phyloP scores from a whole-genome alignment of 805 yeast species.

The Saturnispora hagleri region DNA sequence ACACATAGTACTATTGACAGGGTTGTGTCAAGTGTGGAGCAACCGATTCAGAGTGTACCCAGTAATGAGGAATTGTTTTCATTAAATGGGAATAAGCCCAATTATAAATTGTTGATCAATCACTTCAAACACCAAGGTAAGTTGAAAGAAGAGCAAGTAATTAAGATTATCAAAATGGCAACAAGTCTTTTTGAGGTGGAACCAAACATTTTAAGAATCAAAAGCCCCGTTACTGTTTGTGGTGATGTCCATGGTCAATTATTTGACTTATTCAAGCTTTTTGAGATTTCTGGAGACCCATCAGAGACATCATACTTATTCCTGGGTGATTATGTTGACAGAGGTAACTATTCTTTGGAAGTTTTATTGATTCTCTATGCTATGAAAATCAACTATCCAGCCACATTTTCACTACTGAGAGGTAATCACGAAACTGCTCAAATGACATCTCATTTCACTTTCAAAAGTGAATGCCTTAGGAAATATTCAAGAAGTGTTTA shows the following conservation, averaged over 20 bases:
- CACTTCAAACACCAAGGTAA: slow-evolving; percentile 82
- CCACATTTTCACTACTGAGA: slow-evolving; percentile 68
- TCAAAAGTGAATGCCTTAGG: slow-evolving; percentile 80
- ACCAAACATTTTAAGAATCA: slow-evolving; percentile 71
- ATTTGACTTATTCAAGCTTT: slow-evolving; percentile 79
- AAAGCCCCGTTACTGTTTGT: slow-evolving; percentile 92
- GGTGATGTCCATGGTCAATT: slow-evolving; percentile 98
- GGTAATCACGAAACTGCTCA: slow-evolving; percentile 96
- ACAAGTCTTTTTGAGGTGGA: slow-evolving; percentile 55
- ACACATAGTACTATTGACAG: slow-evolving; percentile 48
- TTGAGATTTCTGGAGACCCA: slow-evolving; percentile 92
- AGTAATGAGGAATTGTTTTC: slow-evolving; percentile 57
- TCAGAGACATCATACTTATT: slow-evolving; percentile 64
- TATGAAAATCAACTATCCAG: slow-evolving; percentile 66
- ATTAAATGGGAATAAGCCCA: slow-evolving; percentile 55
- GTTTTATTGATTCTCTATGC: slow-evolving; percentile 68
- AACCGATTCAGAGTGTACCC: slow-evolving; percentile 62
- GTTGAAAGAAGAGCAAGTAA: slow-evolving; percentile 58
- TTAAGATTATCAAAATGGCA: slow-evolving; percentile 56
- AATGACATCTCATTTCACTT: slow-evolving; percentile 88
- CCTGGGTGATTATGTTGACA: slow-evolving; percentile 90
- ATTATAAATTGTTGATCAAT: slow-evolving; percentile 56
- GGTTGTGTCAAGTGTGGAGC: slow-evolving; percentile 44
- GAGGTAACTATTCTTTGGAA: slow-evolving; percentile 88
- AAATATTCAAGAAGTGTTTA: slow-evolving; percentile 63